A percentile compares a stretch with the other conserved stretches of the same genome.
phyloP scores from a whole-genome alignment of 257 asterid species.

The Leonotis leonurus region DNA sequence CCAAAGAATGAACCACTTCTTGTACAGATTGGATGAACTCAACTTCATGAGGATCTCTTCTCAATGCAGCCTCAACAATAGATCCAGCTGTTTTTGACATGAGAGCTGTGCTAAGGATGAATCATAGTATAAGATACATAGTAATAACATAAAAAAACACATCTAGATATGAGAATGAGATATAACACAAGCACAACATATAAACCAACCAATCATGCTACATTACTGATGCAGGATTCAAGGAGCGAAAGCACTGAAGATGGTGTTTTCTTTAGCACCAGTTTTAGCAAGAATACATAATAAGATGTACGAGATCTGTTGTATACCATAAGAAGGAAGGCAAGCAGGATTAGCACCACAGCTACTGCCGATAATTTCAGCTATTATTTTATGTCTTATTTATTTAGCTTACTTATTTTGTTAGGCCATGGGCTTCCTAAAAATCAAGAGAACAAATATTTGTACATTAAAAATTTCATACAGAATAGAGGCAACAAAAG shows the following conservation, averaged over 20 bases:
- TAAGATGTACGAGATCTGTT: too few relatives aligned
- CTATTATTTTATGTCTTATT: too few relatives aligned
- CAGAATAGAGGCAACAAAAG: slow-evolving; percentile 6
- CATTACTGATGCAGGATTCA: neutral
- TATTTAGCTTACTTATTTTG: too few relatives aligned
- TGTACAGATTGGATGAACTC: slow-evolving; percentile 93
- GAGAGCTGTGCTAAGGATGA: slow-evolving; percentile 56
- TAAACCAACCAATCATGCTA: slow-evolving; percentile 4
- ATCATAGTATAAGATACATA: slow-evolving; percentile 22
- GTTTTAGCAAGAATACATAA: neutral
- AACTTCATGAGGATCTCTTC: slow-evolving; percentile 91
- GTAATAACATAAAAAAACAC: neutral
- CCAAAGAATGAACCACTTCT: slow-evolving; percentile 94
- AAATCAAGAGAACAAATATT: neutral
- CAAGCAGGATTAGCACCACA: too few relatives aligned
- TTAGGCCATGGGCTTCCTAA: too few relatives aligned
- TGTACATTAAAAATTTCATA: neutral
- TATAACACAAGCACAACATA: slow-evolving; percentile 8
- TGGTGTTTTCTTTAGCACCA: neutral
- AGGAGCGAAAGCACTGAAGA: neutral
- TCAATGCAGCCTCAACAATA: slow-evolving; percentile 88
- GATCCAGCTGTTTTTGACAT: slow-evolving; percentile 99
- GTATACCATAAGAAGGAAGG: too few relatives aligned
- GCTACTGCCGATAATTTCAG: too few relatives aligned
- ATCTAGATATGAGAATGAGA: neutral